These are phyloP conservation scores for Oropetium thomaeum DNA, from an alignment of 176 grass and related monocot genomes.

Conservation along the genomic window DNA sequence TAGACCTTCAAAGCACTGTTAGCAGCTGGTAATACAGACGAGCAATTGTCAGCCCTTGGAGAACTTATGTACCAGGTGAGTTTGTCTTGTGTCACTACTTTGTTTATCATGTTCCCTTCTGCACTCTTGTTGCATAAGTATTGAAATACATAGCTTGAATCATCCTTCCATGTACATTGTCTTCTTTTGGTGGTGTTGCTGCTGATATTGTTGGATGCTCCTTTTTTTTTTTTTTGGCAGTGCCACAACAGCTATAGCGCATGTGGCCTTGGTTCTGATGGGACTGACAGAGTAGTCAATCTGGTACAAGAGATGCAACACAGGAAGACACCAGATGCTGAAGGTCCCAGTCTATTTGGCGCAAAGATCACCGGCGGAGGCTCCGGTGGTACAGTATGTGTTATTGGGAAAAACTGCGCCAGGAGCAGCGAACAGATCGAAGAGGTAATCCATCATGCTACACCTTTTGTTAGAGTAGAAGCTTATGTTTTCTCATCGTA, in stretches of 20 bases:
- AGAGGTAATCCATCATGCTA: conserved; percentile 39
- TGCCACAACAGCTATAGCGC: conserved; percentile 95
- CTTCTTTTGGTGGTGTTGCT: neutral
- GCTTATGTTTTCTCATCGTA: neutral
- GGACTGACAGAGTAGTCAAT: conserved; percentile 65
- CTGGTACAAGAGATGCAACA: conserved; percentile 82
- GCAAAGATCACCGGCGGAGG: conserved; percentile 81
- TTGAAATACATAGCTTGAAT: neutral
- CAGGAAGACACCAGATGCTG: conserved; percentile 9
- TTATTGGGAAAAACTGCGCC: conserved; percentile 58
- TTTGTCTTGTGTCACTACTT: neutral
- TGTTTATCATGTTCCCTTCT: neutral
- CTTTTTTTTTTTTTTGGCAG: conserved; percentile 34
- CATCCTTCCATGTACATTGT: neutral
- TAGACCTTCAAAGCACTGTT: conserved; percentile 75
- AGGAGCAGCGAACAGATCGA: conserved; percentile 63
- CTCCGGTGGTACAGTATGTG: conserved; percentile 61
- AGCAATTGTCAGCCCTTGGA: conserved; percentile 81
- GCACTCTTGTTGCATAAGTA: neutral
- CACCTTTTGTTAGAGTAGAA: neutral
- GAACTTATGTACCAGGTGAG: conserved; percentile 99
- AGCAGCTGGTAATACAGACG: conserved; percentile 64
- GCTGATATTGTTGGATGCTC: neutral
- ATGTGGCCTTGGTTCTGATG: conserved; percentile 83
- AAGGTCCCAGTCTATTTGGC: conserved; percentile 45